phyloP scores from a whole-genome alignment of 2,329 filamentous ascomycete species.

The Fusarium pseudograminearum region DNA sequence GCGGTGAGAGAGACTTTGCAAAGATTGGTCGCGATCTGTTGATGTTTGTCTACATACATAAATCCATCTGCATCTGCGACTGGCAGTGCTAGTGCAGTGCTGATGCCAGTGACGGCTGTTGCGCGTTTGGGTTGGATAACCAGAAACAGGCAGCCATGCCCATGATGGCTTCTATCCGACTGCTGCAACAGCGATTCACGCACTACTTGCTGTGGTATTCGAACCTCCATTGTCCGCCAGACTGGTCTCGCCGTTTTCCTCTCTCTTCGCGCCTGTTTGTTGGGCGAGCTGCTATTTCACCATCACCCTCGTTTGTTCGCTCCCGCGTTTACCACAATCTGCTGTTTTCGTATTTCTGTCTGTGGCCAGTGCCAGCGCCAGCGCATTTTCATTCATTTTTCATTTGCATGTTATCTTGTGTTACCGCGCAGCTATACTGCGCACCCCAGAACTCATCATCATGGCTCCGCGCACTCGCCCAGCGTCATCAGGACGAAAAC shows the following conservation, averaged over 20 bases:
- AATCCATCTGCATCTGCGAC: conserved; percentile 4
- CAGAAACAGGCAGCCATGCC: conserved; percentile 20
- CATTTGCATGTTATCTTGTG: conserved; percentile 9
- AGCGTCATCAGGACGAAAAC: conserved; percentile 29
- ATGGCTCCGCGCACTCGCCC: conserved; percentile 37
- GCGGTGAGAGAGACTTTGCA: conserved; percentile 28
- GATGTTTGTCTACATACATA: conserved; percentile 10
- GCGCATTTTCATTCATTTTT: conserved; percentile 5
- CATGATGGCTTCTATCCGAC: conserved; percentile 27
- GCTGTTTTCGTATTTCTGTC: conserved; percentile 4
- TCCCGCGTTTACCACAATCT: background rate
- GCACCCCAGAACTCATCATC: conserved; percentile 9
- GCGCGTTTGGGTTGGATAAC: conserved; percentile 40
- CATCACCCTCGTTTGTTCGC: conserved; percentile 10
- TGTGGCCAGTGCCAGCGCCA: conserved; percentile 6
- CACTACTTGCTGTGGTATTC: background rate
- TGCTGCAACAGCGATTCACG: conserved; percentile 6
- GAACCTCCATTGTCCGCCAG: background rate
- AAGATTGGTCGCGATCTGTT: conserved; percentile 27
- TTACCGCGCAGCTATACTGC: conserved; percentile 18
- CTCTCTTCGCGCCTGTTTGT: background rate
- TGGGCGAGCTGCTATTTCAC: conserved; percentile 12
- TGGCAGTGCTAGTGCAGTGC: conserved; percentile 23
- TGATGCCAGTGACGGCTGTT: conserved; percentile 21
- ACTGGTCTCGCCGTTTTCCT: background rate